Evolutionary conservation across 208 protist species (phyloP).

Genomic region (Trypanosoma cruzi): DNA sequence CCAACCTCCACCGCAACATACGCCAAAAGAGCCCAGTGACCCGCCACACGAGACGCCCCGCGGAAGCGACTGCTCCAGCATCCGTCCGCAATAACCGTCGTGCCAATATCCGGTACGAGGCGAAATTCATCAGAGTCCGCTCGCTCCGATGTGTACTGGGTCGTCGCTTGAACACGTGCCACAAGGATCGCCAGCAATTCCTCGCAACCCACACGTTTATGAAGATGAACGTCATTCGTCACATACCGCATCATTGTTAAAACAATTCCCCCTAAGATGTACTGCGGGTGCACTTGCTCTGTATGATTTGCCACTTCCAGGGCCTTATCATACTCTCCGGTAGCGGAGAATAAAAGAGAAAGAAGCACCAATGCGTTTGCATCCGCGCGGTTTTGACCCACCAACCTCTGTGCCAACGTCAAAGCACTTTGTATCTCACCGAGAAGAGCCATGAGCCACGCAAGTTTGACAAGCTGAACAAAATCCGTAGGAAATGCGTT

Average conservation of each 20-base stretch:
- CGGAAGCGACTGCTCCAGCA: slow-evolving; percentile 30
- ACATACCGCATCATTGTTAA: slow-evolving; percentile 39
- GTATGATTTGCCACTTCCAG: slow-evolving; percentile 36
- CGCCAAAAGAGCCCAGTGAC: slow-evolving; percentile 67
- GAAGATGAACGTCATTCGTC: slow-evolving; percentile 8
- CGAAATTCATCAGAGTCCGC: slow-evolving; percentile 32
- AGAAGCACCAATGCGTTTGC: slow-evolving; percentile 62
- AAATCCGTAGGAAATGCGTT: slow-evolving; percentile 29
- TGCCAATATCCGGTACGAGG: slow-evolving; percentile 4
- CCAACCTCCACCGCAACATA: slow-evolving; percentile 46
- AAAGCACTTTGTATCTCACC: slow-evolving; percentile 34
- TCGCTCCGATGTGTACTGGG: slow-evolving; percentile 8
- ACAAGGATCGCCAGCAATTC: slow-evolving; percentile 21
- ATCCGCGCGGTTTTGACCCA: slow-evolving; percentile 35
- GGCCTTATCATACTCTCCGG: slow-evolving; percentile 50
- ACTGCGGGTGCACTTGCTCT: slow-evolving; percentile 39
- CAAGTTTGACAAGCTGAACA: slow-evolving; percentile 39
- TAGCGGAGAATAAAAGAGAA: slow-evolving; percentile 50
- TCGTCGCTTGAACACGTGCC: slow-evolving; percentile 27
- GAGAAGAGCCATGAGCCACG: slow-evolving; percentile 64
- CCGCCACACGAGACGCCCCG: slow-evolving; percentile 41
- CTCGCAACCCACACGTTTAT: neutral
- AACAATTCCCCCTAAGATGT: slow-evolving; percentile 47
- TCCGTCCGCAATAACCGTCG: slow-evolving; percentile 5
- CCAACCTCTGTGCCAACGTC: slow-evolving; percentile 30